Conservation (phyloP, 495 filamentous ascomycete species). For the Hyaloscypha hepaticicola region DNA sequence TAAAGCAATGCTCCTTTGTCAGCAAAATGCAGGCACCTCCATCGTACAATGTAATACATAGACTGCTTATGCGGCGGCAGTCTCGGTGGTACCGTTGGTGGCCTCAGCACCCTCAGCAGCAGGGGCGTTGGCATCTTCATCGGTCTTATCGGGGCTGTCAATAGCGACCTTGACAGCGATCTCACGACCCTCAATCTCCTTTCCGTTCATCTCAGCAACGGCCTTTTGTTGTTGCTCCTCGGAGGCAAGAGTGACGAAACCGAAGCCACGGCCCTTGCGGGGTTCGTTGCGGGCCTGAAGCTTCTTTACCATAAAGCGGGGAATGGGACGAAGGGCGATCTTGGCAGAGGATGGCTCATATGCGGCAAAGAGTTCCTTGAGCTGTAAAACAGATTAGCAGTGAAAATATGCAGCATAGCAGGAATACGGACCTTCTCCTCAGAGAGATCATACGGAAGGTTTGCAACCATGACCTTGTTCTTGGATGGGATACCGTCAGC, state of each 20-base stretch:
- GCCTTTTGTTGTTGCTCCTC: constrained; percentile 98
- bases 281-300: constrained; percentile 95
- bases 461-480: constrained; percentile 99
- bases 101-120: constrained; percentile 44
- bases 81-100: constrained; percentile 27
- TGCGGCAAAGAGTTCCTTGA: constrained; percentile 90
- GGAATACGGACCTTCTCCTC: constrained; percentile 80
- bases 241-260: constrained; percentile 92
- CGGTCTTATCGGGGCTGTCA: constrained; percentile 98
- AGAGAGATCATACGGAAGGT: constrained; percentile 94
- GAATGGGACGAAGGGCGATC: constrained; percentile 96
- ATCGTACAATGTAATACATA: constrained; percentile 33
- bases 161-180: constrained; percentile 99
- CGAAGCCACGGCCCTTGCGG: constrained; percentile 98
- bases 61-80: constrained; percentile 38
- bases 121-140: constrained; percentile 64
- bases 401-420: constrained; percentile 1
- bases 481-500: constrained; percentile 98
- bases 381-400: constrained; percentile 57
- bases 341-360: constrained; percentile 92
- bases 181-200: constrained; percentile 96
- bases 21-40: constrained; percentile 26
- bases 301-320: constrained; percentile 99
- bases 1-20: constrained; percentile 26
- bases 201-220: constrained; percentile 96